phyloP scores from a whole-genome alignment of 2,329 filamentous ascomycete genomes.

The Westerdykella aurantiaca region DNA sequence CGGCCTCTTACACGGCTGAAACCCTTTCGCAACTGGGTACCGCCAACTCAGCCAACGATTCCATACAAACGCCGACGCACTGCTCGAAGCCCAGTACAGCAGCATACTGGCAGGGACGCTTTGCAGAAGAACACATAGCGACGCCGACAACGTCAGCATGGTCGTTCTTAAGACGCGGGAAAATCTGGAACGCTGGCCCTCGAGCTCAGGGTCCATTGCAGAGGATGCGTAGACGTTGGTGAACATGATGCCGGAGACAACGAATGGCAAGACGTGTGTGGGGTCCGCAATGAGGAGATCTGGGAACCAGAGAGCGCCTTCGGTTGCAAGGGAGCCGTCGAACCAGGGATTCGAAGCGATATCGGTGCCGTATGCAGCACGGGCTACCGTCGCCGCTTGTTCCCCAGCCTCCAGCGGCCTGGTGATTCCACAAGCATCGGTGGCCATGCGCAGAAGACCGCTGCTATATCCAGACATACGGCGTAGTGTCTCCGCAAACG shows the following conservation, averaged over 20 bases:
- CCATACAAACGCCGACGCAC: conserved; percentile 29
- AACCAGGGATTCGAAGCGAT: conserved; percentile 23
- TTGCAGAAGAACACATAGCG: conserved; percentile 20
- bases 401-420: neutral
- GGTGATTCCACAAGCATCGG: conserved; percentile 8
- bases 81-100: conserved; percentile 38
- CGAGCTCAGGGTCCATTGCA: conserved; percentile 15
- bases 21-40: conserved; percentile 21
- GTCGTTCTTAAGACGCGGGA: conserved; percentile 16
- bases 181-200: conserved; percentile 9
- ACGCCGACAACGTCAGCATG: conserved; percentile 28
- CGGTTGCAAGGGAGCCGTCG: conserved; percentile 48
- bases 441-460: conserved; percentile 25
- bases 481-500: conserved; percentile 33
- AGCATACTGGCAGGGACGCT: conserved; percentile 38
- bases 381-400: neutral
- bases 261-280: conserved; percentile 44
- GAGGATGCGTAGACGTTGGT: conserved; percentile 38
- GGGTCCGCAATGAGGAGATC: conserved; percentile 52
- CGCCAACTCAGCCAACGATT: conserved; percentile 29
- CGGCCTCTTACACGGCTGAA: conserved; percentile 24
- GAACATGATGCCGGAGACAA: conserved; percentile 46
- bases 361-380: neutral
- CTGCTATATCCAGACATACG: conserved; percentile 29
- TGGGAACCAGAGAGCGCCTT: conserved; percentile 58